These are phyloP conservation scores for Crithidia brevicula DNA, from an alignment of 208 protist species.

Conservation along the genomic window DNA sequence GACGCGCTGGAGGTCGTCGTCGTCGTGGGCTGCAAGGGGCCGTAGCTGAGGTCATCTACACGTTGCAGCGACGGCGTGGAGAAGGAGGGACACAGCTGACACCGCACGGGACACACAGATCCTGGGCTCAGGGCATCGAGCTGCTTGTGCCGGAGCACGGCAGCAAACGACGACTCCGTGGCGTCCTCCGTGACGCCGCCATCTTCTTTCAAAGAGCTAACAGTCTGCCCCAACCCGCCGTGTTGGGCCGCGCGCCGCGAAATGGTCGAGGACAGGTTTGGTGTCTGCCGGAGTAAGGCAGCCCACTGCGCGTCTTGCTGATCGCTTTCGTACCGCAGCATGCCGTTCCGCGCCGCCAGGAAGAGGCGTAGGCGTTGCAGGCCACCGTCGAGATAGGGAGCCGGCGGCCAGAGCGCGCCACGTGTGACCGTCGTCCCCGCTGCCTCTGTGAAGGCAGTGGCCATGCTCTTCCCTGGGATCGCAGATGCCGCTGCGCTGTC, in stretches of 20 bases:
- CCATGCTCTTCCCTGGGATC: background rate
- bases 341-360: conserved; percentile 24
- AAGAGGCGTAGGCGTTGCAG: conserved; percentile 24
- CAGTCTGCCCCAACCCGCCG: background rate
- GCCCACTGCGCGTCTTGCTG: conserved; percentile 31
- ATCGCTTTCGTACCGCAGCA: conserved; percentile 26
- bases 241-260: background rate
- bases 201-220: background rate
- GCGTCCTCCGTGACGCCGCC: background rate
- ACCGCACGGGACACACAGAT: conserved; percentile 35
- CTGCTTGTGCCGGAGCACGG: conserved; percentile 23
- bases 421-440: background rate
- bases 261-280: background rate
- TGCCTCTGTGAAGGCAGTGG: background rate
- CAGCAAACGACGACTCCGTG: conserved; percentile 13
- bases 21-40: conserved; percentile 41
- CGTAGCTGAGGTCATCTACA: conserved; percentile 58
- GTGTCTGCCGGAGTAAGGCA: conserved; percentile 11
- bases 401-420: background rate
- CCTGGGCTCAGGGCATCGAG: conserved; percentile 39
- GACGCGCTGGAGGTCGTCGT: background rate
- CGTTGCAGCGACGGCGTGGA: conserved; percentile 61
- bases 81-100: conserved; percentile 59
- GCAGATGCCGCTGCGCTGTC: no score
- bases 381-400: conserved; percentile 21